Base-by-base conservation (phyloP, 2,329 filamentous ascomycete species). In the Fusarium austroafricanum region DNA sequence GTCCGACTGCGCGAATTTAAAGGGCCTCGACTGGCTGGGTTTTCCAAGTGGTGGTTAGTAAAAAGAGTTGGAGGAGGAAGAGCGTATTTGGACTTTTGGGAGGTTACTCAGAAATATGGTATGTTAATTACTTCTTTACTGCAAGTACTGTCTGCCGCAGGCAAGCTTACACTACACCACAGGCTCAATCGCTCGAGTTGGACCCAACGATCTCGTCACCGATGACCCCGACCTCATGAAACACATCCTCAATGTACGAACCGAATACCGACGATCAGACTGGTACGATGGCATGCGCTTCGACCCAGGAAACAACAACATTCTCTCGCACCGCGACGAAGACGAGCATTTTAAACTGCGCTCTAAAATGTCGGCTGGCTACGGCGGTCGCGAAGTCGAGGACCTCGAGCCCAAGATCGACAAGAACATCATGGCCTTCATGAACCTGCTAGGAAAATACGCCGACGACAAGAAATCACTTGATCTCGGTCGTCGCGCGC, bases 201-300 rank as follows among this genome's bases (percentile, higher is more conserved):
- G 79, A 2, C 80, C 81, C 9, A 80, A 81, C 31, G 75, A 80
- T 33, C 71, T 83, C 9, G 64, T 79, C 15, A 81, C 79, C 4
- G 72, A 75, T 38, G 81, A 83, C 55, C 77, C 79, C 1, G 78
- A 79, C 6, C 63, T 81, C 18, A 68, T 81, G 52, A 76, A 75
- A 23, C 74, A 74, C 11, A 76, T 81, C 47, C 73, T 74, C 43
- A 73, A 68, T 4, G 78, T 78, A 7, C 73, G 79, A 14, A 77
- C 75, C 18, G 63, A 70, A 3, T 82, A 81, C 47, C 64, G 57
- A 4, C 75, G 78, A 1, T 77, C 77, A 3, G 68, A 71, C 1
- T 86, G 83, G 82, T 86, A 86, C 68, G 78, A 82, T 53, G 81
- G 79, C 2, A 78, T 84, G 68, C 80, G 82, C n/a, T 79, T 89